Evolutionary conservation across 2,329 filamentous ascomycete species (phyloP).

Genomic region (Calonectria henricotiae): DNA sequence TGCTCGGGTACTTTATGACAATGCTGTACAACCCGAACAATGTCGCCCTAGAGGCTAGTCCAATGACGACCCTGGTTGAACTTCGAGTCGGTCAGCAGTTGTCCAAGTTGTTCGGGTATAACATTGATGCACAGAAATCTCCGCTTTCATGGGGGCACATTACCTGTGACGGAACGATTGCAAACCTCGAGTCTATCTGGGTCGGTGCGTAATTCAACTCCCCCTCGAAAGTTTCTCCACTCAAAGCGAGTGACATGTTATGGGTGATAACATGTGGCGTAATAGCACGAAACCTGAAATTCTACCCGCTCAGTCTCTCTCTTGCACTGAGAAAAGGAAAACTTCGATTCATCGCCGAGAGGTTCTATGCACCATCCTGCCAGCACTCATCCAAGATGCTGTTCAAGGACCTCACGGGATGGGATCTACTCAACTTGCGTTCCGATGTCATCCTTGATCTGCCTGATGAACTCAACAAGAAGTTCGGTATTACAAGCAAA

Average conservation of each 20-base stretch:
- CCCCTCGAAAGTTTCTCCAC: not conserved
- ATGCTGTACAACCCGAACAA: constrained; percentile 70
- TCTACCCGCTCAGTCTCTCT: constrained; percentile 62
- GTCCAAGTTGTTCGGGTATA: constrained; percentile 64
- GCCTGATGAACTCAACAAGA: constrained; percentile 56
- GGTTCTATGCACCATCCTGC: constrained; percentile 59
- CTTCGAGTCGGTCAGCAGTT: constrained; percentile 64
- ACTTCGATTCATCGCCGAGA: constrained; percentile 58
- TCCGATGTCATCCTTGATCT: constrained; percentile 60
- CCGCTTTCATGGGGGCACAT: constrained; percentile 63
- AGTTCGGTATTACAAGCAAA: constrained; percentile 60
- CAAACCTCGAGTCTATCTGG: constrained; percentile 67
- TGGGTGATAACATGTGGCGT: constrained; percentile 35
- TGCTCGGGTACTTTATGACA: constrained; percentile 66
- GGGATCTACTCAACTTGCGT: constrained; percentile 65
- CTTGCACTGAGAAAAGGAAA: constrained; percentile 58
- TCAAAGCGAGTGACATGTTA: not conserved
- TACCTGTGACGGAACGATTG: constrained; percentile 64
- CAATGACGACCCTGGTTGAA: constrained; percentile 63
- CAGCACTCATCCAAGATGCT: constrained; percentile 53
- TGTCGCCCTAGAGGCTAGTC: constrained; percentile 64
- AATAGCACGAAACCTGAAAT: constrained; percentile 65
- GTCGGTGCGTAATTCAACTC: constrained; percentile 48
- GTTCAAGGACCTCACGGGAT: constrained; percentile 58
- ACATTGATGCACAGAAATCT: constrained; percentile 52